Conservation (phyloP, 371 early-diverging fungal genomes). For the Mortierella sp. region DNA sequence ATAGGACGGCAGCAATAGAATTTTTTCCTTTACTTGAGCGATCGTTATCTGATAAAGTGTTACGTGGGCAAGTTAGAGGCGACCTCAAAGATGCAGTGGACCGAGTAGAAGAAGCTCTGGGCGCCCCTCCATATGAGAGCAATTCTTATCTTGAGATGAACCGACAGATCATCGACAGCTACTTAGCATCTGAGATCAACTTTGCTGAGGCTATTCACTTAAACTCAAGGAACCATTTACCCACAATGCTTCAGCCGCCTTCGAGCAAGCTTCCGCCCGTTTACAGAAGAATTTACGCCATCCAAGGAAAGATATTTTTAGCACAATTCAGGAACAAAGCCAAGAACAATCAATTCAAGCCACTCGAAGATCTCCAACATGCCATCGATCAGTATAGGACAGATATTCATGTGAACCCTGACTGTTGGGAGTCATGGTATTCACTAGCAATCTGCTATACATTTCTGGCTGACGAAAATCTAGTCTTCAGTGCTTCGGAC, state of each 20-base stretch:
- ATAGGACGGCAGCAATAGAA: conserved; percentile 67
- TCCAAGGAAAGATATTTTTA: conserved; percentile 72
- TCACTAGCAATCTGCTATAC: conserved; percentile 71
- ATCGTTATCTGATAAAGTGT: conserved; percentile 57
- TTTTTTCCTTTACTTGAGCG: conserved; percentile 64
- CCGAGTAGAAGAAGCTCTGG: conserved; percentile 66
- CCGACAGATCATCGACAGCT: conserved; percentile 56
- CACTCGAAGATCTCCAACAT: conserved; percentile 69
- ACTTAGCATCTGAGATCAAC: conserved; percentile 56
- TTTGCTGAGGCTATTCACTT: conserved; percentile 43
- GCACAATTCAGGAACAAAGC: conserved; percentile 69
- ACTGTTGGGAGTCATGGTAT: conserved; percentile 73
- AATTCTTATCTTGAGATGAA: conserved; percentile 53
- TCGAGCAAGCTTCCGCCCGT: conserved; percentile 53
- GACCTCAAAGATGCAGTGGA: conserved; percentile 72
- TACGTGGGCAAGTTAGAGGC: conserved; percentile 60
- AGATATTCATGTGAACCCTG: conserved; percentile 71
- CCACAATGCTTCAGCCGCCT: conserved; percentile 51
- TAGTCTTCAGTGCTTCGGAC: conserved; percentile 76
- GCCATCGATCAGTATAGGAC: conserved; percentile 70
- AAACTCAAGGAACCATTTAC: conserved; percentile 20
- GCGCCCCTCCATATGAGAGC: conserved; percentile 64
- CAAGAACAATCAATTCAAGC: conserved; percentile 66
- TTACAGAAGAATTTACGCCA: conserved; percentile 66
- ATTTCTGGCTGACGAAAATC: conserved; percentile 72